These are phyloP conservation scores for Neotropicomus parvogracilis DNA, from an alignment of 1,284 basidiomycete genomes.

Conservation along the genomic window DNA sequence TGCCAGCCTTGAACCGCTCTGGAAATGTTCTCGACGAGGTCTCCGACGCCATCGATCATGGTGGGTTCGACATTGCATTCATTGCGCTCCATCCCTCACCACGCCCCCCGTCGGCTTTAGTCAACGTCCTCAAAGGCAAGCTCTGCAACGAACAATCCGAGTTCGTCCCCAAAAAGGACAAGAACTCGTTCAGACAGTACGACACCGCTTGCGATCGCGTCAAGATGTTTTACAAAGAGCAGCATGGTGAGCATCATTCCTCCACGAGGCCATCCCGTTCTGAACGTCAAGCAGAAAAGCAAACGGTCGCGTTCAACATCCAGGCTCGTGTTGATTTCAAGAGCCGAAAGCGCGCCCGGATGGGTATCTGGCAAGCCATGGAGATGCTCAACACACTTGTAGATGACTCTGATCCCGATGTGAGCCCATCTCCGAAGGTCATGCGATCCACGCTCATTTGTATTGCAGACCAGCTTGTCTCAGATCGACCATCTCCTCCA, in stretches of 20 bases:
- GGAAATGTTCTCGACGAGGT: constrained; percentile 54
- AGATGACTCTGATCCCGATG: constrained; percentile 86
- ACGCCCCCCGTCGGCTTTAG: constrained; percentile 33
- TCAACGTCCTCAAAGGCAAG: constrained; percentile 64
- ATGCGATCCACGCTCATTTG: constrained; percentile 13
- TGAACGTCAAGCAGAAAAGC: constrained; percentile 58
- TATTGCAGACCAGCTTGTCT: constrained; percentile 61
- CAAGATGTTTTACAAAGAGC: constrained; percentile 84
- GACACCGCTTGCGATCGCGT: constrained; percentile 83
- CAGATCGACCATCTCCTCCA: constrained; percentile 91
- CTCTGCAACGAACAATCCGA: constrained; percentile 58
- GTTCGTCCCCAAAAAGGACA: constrained; percentile 79
- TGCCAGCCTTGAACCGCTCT: constrained; percentile 28
- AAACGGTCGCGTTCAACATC: constrained; percentile 83
- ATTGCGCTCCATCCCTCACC: not conserved
- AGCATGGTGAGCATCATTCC: constrained; percentile 57
- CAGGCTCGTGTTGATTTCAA: constrained; percentile 72
- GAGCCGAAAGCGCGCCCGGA: constrained; percentile 58
- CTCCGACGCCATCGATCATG: constrained; percentile 74
- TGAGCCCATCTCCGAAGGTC: constrained; percentile 34
- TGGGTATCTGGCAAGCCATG: constrained; percentile 88
- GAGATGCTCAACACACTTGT: constrained; percentile 86
- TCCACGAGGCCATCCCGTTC: not conserved
- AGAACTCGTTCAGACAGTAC: constrained; percentile 68
- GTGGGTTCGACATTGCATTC: constrained; percentile 36